A percentile compares a stretch with the other conserved stretches of the same genome.
Conservation (phyloP, 2,329 filamentous ascomycete genomes). For the Fusarium sacchari region DNA sequence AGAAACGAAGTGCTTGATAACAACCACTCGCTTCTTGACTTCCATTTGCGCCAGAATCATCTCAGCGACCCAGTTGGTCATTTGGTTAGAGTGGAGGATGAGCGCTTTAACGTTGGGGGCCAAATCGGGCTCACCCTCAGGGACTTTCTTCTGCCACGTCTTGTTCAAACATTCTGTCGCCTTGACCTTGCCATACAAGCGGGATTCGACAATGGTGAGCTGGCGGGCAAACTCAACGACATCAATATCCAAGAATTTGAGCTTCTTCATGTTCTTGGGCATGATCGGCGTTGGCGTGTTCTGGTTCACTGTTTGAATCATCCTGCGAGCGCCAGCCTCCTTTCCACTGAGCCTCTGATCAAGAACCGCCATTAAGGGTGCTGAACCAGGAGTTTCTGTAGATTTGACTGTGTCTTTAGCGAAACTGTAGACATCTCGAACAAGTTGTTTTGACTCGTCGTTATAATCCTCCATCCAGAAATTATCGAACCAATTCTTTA, state of each 20-base stretch:
- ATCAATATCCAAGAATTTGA: constrained; percentile 98
- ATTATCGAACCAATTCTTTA: constrained; percentile 98
- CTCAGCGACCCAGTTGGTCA: constrained; percentile 99
- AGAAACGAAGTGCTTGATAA: constrained; percentile 97
- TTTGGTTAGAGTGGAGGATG: constrained; percentile 96
- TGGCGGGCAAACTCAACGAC: constrained; percentile 96
- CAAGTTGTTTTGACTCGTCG: constrained; percentile 83
- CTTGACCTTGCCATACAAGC: constrained; percentile 94
- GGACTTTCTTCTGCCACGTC: constrained; percentile 97
- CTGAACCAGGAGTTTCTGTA: constrained; percentile 90
- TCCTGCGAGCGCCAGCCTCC: constrained; percentile 83
- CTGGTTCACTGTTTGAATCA: constrained; percentile 86
- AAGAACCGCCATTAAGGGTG: constrained; percentile 83
- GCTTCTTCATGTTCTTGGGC: constrained; percentile 99
- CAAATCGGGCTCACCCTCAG: constrained; percentile 82
- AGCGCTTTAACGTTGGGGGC: constrained; percentile 95
- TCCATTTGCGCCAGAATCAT: constrained; percentile 97
- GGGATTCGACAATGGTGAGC: constrained; percentile 95
- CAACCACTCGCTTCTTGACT: constrained; percentile 93
- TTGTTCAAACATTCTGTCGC: constrained; percentile 97
- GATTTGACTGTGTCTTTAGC: constrained; percentile 92
- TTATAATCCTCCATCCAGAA: constrained; percentile 98
- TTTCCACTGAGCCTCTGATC: constrained; percentile 90
- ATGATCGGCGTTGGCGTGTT: constrained; percentile 88
- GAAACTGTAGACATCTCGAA: constrained; percentile 89